Conservation (phyloP, 306 rosid species). For the Psophocarpus tetragonolobus region DNA sequence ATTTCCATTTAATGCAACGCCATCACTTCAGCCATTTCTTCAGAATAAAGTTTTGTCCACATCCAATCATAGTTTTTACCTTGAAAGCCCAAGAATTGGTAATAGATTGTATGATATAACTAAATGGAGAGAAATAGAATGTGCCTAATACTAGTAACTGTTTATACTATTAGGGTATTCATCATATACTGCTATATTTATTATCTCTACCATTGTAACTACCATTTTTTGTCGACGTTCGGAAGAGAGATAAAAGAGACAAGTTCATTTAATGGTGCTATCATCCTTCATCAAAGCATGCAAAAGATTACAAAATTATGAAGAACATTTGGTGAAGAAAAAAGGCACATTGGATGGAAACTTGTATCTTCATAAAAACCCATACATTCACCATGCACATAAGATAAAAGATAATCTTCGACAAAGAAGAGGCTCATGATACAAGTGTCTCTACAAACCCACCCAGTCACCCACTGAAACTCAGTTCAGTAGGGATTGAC, state of each 20-base stretch:
- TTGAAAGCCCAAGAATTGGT: not conserved
- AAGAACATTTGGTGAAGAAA: slow-evolving; percentile 21
- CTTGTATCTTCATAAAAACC: slow-evolving; percentile 36
- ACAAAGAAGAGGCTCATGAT: slow-evolving; percentile 40
- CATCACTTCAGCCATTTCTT: not conserved
- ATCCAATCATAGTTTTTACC: not conserved
- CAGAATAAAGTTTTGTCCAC: not conserved
- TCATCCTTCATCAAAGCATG: slow-evolving; percentile 34
- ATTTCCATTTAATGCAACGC: not conserved
- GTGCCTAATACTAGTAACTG: not conserved
- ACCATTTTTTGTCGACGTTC: not conserved
- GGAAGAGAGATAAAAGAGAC: not conserved
- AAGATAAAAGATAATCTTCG: slow-evolving; percentile 43
- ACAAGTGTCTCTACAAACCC: slow-evolving; percentile 53
- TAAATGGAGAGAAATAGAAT: not conserved
- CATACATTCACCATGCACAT: slow-evolving; percentile 55
- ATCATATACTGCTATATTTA: not conserved
- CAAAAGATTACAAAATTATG: slow-evolving; percentile 31
- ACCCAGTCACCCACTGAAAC: slow-evolving; percentile 46
- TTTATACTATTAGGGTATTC: not conserved
- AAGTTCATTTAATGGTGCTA: slow-evolving; percentile 23
- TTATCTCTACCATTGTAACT: too few species aligned
- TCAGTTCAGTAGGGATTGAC: slow-evolving; percentile 69
- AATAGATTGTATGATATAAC: not conserved
- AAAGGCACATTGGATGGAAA: slow-evolving; percentile 33